phyloP scores from a whole-genome alignment of 768 basidiomycete species.

The Russula brevipes region DNA sequence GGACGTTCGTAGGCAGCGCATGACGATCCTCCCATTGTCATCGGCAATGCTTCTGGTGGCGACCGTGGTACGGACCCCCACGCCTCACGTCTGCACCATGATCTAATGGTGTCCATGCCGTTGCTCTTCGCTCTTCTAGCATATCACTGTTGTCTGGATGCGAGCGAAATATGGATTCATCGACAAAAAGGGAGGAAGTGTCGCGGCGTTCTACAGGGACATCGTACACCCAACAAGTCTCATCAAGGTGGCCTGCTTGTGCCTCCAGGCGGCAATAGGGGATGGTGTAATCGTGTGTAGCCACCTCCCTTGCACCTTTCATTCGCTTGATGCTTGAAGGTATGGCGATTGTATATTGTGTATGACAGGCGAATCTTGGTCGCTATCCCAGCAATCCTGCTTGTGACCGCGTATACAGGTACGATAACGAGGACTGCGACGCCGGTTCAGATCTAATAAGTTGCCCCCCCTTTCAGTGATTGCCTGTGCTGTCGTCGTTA shows the following conservation, averaged over 20 bases:
- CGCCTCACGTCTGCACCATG: neutral
- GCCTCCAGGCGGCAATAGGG: neutral
- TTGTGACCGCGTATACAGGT: slow-evolving; percentile 5
- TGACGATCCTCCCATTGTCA: slow-evolving; percentile 1
- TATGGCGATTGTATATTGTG: slow-evolving; percentile 11
- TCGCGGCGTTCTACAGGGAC: neutral
- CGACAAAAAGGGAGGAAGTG: neutral
- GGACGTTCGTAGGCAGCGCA: slow-evolving; percentile 4
- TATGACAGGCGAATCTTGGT: neutral
- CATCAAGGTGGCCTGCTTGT: neutral
- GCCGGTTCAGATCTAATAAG: neutral
- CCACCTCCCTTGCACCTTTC: neutral
- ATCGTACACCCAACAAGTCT: neutral
- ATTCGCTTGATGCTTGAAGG: neutral
- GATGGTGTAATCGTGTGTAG: neutral
- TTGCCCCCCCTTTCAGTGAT: neutral
- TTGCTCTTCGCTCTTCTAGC: neutral
- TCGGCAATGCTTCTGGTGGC: slow-evolving; percentile 4
- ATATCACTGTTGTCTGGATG: slow-evolving; percentile 4
- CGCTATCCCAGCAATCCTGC: neutral
- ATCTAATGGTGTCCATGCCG: neutral
- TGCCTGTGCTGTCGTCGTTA: neutral
- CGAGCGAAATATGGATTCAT: neutral
- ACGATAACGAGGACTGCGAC: neutral
- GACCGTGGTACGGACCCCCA: neutral